These are phyloP conservation scores for Pythium utonaiense DNA, from an alignment of 352 stramenopile species.

Conservation along the genomic window DNA sequence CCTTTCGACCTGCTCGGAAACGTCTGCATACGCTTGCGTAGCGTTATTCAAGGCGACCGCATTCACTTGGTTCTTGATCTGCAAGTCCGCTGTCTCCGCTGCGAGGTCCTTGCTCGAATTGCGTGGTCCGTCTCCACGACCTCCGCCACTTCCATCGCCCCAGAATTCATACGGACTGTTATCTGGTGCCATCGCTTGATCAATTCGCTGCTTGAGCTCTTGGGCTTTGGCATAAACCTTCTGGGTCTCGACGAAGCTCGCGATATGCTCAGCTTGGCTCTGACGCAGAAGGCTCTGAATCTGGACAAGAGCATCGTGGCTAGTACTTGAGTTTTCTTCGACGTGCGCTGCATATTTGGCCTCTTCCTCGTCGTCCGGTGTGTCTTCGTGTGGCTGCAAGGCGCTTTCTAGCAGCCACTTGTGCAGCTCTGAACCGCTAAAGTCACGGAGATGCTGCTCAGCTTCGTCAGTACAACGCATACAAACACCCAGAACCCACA, in stretches of 20 bases:
- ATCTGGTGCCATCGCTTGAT: slow-evolving; percentile 8
- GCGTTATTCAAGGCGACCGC: slow-evolving; percentile 20
- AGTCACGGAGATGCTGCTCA: slow-evolving; percentile 35
- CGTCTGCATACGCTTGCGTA: slow-evolving; percentile 15
- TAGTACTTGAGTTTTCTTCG: slow-evolving; percentile 28
- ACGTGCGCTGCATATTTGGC: slow-evolving; percentile 36
- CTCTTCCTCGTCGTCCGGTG: slow-evolving; percentile 28
- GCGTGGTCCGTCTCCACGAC: not conserved
- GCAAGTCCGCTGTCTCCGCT: slow-evolving; percentile 25
- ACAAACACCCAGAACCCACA: not conserved
- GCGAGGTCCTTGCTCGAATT: slow-evolving; percentile 2
- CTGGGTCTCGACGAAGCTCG: slow-evolving; percentile 33
- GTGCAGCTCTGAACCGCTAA: slow-evolving; percentile 18
- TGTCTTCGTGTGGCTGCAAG: slow-evolving; percentile 2
- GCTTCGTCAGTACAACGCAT: not conserved
- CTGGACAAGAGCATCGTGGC: slow-evolving; percentile 36
- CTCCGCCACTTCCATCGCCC: slow-evolving; percentile 1
- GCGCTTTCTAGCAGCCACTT: slow-evolving; percentile 26
- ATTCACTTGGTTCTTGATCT: slow-evolving; percentile 29
- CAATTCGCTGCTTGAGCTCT: slow-evolving; percentile 15
- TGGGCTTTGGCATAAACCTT: slow-evolving; percentile 26
- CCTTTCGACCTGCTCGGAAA: slow-evolving; percentile 20
- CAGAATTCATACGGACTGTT: slow-evolving; percentile 17
- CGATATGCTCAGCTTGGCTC: slow-evolving; percentile 42
- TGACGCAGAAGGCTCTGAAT: slow-evolving; percentile 33